Base-by-base conservation (phyloP, 306 rosid genomes). In the Gastrolobium villosum region DNA sequence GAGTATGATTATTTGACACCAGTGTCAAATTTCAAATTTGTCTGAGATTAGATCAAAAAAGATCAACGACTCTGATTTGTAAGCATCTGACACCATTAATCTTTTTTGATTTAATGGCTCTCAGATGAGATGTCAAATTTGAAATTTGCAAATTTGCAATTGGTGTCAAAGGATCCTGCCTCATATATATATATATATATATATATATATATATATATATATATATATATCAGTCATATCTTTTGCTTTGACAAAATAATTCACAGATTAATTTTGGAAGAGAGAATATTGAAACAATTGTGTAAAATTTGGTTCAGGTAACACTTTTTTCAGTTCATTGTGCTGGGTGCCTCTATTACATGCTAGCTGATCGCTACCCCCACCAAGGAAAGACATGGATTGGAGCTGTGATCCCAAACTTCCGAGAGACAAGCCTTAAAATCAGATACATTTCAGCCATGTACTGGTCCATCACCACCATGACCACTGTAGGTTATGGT, bases 401-500 rank as follows among this genome's bases (percentile, higher is more conserved):
- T 43, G 99, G 97, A 72, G n/a, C 90, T 32, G 80, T 75, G 56
- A 74, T 70, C 37, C 97, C 99, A 0, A 88, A 92, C 71, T 95
- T 90, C 70, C 6, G 83, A 82, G 91, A 95, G 77, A 87, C 90
- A 30, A 89, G 92, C 85, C 79, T 90, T 70, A 43, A 87, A 79
- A 59, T 79, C 7, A 87, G 98, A 84, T 95, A 95, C 79, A 77
- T 91, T 65, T 85, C 97, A 28, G 89, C 99, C 67, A 62, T 95
- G 40, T 95, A 95, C 44, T 95, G 99, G 99, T 92, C 99, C 54
- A 76, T 92, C 46, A 95, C 99, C 76, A 95, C 99, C 65, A 88
- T 95, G 98, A 88, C 93, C 35, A 95, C 99, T 0, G 99, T 95
- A 4, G 99, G 99, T 7, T 95, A 95, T 81, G 99, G 99, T 2